Percentiles rank a stretch among this genome's conserved stretches.
Conservation (phyloP, 805 yeast genomes). For the Candida silvicultrix region DNA sequence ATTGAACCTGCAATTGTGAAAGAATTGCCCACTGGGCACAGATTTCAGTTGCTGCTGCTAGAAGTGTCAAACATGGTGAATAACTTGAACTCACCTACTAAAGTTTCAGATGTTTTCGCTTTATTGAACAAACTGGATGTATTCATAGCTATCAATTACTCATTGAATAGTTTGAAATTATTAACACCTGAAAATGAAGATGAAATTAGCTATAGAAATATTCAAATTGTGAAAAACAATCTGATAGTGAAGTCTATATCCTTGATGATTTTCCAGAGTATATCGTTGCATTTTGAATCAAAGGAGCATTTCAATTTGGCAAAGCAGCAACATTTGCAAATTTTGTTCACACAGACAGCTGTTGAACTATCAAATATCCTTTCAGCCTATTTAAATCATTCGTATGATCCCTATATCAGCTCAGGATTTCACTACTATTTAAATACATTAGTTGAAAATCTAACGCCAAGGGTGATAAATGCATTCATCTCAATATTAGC, state of each 20-base stretch:
- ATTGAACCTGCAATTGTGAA: conserved; percentile 10
- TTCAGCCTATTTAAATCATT: conserved; percentile 9
- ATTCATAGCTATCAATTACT: conserved; percentile 13
- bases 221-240: conserved; percentile 6
- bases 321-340: conserved; percentile 9
- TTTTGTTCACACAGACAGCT: background rate
- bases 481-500: conserved; percentile 10
- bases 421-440: conserved; percentile 10
- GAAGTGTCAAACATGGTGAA: conserved; percentile 15
- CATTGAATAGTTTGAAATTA: conserved; percentile 3
- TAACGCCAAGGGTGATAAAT: conserved; percentile 11
- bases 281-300: conserved; percentile 17
- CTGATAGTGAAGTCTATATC: conserved; percentile 8
- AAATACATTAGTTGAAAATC: conserved; percentile 14
- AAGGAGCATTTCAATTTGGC: conserved; percentile 4
- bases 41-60: conserved; percentile 10
- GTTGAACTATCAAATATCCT: conserved; percentile 13
- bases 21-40: conserved; percentile 13
- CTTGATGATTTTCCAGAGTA: conserved; percentile 9
- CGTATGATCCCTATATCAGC: conserved; percentile 9
- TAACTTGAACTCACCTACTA: conserved; percentile 11
- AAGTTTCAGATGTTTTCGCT: conserved; percentile 11
- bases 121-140: conserved; percentile 10
- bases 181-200: conserved; percentile 1
- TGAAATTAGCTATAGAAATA: conserved; percentile 10